A percentile compares a stretch with the other conserved stretches of the same genome.
Evolutionary conservation across 768 basidiomycete genomes (phyloP).

Genomic region (Cyclocybe aegerita): DNA sequence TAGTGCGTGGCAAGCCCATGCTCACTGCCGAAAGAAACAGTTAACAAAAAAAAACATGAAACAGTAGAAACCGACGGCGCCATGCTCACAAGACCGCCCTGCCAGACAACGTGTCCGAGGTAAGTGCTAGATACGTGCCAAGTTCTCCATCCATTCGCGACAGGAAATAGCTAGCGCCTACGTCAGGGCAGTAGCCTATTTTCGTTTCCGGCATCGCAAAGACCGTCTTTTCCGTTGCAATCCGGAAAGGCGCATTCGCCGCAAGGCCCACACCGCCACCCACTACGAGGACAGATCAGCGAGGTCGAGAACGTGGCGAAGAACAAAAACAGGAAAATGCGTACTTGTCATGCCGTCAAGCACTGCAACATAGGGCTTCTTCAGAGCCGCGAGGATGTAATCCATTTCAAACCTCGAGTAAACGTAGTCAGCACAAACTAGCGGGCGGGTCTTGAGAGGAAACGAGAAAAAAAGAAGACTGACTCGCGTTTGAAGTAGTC

Average conservation of each 20-base stretch:
- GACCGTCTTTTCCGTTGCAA: slow-evolving; percentile 89
- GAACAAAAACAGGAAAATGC: slow-evolving; percentile 52
- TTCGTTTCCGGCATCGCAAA: slow-evolving; percentile 98
- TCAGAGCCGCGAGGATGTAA: slow-evolving; percentile 64
- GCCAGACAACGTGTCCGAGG: slow-evolving; percentile 69
- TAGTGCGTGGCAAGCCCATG: slow-evolving; percentile 94
- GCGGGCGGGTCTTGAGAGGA: neutral
- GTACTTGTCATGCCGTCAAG: slow-evolving; percentile 90
- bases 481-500: slow-evolving; percentile 91
- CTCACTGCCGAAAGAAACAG: slow-evolving; percentile 51
- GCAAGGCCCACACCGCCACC: slow-evolving; percentile 93
- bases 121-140: slow-evolving; percentile 93
- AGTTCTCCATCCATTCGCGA: slow-evolving; percentile 88
- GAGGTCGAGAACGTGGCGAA: slow-evolving; percentile 4
- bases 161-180: slow-evolving; percentile 89
- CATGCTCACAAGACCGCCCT: slow-evolving; percentile 80
- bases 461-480: slow-evolving; percentile 27
- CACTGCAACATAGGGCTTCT: slow-evolving; percentile 88
- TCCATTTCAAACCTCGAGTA: slow-evolving; percentile 73
- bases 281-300: slow-evolving; percentile 49
- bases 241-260: slow-evolving; percentile 81
- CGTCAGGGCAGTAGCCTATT: slow-evolving; percentile 90
- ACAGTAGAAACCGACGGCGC: slow-evolving; percentile 2
- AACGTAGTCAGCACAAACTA: slow-evolving; percentile 3
- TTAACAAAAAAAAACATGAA: slow-evolving; percentile 3